Evolutionary conservation across 352 stramenopile species (phyloP), one percentile per base, ranked within the genome.

Genomic region (Globisporangium camurandrum): DNA sequence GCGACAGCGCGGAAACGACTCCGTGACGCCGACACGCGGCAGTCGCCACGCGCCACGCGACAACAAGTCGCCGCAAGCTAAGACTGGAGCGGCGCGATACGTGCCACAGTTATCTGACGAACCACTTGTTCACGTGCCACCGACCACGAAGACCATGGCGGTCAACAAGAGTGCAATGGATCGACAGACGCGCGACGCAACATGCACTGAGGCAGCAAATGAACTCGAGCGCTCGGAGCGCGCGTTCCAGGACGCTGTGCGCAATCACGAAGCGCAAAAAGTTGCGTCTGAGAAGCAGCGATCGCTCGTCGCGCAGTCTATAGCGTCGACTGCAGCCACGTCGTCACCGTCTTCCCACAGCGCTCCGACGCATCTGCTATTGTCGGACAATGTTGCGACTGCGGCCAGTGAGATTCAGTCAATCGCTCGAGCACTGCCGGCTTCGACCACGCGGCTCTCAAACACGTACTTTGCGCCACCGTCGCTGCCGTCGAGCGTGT

Each of bases 221-320:
- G 67, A 81, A 44, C 55, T 78, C 10, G 62, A 78, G 58, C 59
- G 60, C 14, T 81, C 69, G 1, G 62, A 81, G 39, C 67, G 58
- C 9, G 65, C 56, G 45, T 78, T 69, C 28, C 62, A 81, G 33
- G 67, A 75, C 2, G 67, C 65, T 0, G 27, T 74, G 24, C 59
- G 57, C 8, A 69, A 52, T 2, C 67, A 75, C 36, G 65, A 74
- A 37, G 59, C 62, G 9, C 64, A 76, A 27, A 73, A 67, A 33
- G 45, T 50, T 2, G 69, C 57, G 19, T 53, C 64, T n/a, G 59
- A 69, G 44, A 71, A 73, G 46, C 69, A 68, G n/a, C 56, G 51
- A 16, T 55, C 42, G 55, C 42, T 64, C 2, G 42, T 0, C 50
- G 42, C 61, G 22, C 54, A 65, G 7, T 17, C 50, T 11, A n/a